Conservation (phyloP, 768 basidiomycete genomes). For the Tephrocybe rancida region DNA sequence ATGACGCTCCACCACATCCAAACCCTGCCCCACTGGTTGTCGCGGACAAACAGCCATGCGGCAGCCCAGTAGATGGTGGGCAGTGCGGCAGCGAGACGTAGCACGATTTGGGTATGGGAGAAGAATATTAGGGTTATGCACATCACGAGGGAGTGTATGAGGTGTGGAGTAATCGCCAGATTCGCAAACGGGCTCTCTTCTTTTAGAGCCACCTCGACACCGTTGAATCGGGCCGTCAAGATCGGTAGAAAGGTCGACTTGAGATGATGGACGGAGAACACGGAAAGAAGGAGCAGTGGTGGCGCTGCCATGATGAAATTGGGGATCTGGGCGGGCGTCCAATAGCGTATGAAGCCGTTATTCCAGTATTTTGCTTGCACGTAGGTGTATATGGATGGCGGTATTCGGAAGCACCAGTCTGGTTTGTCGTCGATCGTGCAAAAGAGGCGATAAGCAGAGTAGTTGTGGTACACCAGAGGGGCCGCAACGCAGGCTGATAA, state of each 20-base stretch:
- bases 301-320: slow-evolving; percentile 86
- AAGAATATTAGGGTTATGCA: slow-evolving; percentile 69
- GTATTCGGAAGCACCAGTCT: slow-evolving; percentile 63
- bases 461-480: slow-evolving; percentile 78
- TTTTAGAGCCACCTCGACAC: background rate
- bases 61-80: slow-evolving; percentile 88
- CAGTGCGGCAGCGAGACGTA: slow-evolving; percentile 75
- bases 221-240: background rate
- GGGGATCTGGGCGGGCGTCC: slow-evolving; percentile 80
- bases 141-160: slow-evolving; percentile 69
- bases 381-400: slow-evolving; percentile 80
- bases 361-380: slow-evolving; percentile 90
- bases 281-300: slow-evolving; percentile 53
- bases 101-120: slow-evolving; percentile 86
- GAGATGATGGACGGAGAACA: slow-evolving; percentile 41
- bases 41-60: slow-evolving; percentile 55
- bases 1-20: slow-evolving; percentile 82
- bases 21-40: slow-evolving; percentile 39
- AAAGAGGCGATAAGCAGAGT: slow-evolving; percentile 63
- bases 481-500: slow-evolving; percentile 50
- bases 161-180: slow-evolving; percentile 62
- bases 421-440: slow-evolving; percentile 44
- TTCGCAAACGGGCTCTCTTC: slow-evolving; percentile 33
- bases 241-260: slow-evolving; percentile 12
- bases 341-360: slow-evolving; percentile 83